Conservation (phyloP, 208 protist genomes). For the Blechomonas ayalai region DNA sequence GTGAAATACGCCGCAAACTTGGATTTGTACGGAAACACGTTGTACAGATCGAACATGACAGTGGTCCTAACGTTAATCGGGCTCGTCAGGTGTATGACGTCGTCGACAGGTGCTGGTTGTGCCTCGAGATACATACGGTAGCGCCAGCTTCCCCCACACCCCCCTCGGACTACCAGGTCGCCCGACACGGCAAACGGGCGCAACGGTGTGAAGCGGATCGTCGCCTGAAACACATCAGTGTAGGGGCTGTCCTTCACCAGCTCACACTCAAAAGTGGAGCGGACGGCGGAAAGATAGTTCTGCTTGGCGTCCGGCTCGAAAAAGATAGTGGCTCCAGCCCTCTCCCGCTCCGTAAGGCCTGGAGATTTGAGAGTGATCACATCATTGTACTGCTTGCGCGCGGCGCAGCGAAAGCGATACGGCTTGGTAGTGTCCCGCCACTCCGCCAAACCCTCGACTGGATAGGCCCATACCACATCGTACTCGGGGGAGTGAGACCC, state of each 20-base stretch:
- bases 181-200: constrained; percentile 64
- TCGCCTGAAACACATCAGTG: constrained; percentile 30
- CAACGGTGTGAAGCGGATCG: constrained; percentile 66
- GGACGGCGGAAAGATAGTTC: constrained; percentile 26
- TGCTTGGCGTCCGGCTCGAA: constrained; percentile 44
- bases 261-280: constrained; percentile 24
- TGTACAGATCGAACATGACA: constrained; percentile 82
- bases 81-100: constrained; percentile 69
- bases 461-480: constrained; percentile 68
- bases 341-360: constrained; percentile 24
- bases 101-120: constrained; percentile 64
- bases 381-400: constrained; percentile 44
- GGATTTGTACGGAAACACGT: constrained; percentile 76
- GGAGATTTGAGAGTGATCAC: constrained; percentile 36
- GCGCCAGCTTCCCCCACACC: constrained; percentile 63
- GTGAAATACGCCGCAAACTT: constrained; percentile 87
- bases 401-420: constrained; percentile 46
- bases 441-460: constrained; percentile 71
- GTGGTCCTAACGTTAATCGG: constrained; percentile 38
- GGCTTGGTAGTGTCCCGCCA: constrained; percentile 36
- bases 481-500: constrained; percentile 11
- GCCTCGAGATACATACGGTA: constrained; percentile 82
- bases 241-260: constrained; percentile 14
- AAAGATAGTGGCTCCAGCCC: constrained; percentile 10
- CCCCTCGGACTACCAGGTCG: constrained; percentile 50